Base-by-base conservation (phyloP, 768 basidiomycete species). In the Roridomyces roridus region DNA sequence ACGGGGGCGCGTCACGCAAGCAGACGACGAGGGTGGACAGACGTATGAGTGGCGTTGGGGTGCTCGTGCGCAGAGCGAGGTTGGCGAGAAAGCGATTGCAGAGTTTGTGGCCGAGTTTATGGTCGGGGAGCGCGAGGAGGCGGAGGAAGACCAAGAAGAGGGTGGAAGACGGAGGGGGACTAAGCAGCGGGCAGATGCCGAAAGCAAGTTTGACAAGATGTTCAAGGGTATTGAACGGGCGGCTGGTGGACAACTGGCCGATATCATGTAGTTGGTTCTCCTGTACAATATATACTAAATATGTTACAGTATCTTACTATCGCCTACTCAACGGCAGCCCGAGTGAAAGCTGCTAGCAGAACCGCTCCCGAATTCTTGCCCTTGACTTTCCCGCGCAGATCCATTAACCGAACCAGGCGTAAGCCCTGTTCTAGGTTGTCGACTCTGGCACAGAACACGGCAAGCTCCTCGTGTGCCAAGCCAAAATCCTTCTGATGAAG, bases 61-160 rank as follows among this genome's bases (percentile, higher is more conserved):
- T 4, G 75, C 81, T 24, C 81, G 92, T 25, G 87, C 94, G 2
- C 82, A 88, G 35, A 84, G 84, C 28, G 96, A 98, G 72, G 84
- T 97, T 5, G 89, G 92, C 2, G 96, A 98, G 71, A 73, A 79
- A 55, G 86, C 79, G 12, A 76, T 95, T 9, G 91, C 86, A 1
- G 74, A 73, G 51, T 96, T 96, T 65, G 79, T 96, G 2, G 86
- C 86, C 2, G 86, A 91, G 64, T 91, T 95, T 64, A 92, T 94
- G 89, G 79, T 84, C 34, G 80, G 65, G 18, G 71, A 73, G 39
- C 70, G 70, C 43, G 75, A 74, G 3, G 75, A 76, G 3, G 74
- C 70, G 21, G 74, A 79, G 5, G 75, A 72, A 18, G 70, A 67
- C 35, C 70, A 67, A 51, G 73, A 72, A 37, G 68, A 68, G 31